Base-by-base conservation (phyloP, 352 stramenopile genomes). In the Salisapilia sapeloensis region DNA sequence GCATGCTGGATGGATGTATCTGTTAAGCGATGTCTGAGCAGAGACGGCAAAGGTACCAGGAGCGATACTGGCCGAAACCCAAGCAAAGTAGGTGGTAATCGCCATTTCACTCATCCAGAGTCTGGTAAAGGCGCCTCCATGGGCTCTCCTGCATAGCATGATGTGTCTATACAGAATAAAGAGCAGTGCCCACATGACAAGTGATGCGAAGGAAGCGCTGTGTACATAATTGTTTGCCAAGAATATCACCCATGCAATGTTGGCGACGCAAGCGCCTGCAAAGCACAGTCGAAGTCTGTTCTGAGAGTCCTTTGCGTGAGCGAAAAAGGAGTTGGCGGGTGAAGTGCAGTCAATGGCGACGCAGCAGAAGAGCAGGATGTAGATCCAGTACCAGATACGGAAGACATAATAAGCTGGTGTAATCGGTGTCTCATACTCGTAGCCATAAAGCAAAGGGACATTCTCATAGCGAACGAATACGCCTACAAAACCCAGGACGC, bases 361-460 rank as follows among this genome's bases (percentile, higher is more conserved):
- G n/a, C n/a, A n/a, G n/a, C n/a, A n/a, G 18, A 34, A 16, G 13
- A 47, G 33, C 40, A 13, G 10, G 8, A 18, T n/a, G 42, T 81
- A 76, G 50, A 84, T 78, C 37, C 50, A 24, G 38, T 56, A 60
- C 62, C 65, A 82, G 40, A 85, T 72, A 15, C 52, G 60, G 46
- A 80, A 82, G 12, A 51, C 56, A 38, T 55, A 72, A 11, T 29
- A 24, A 6, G 60, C 60, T 0, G 65, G 65, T 24, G 65, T 81
- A 29, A 80, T 20, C 14, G 63, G 51, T 37, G 65, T 72, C 38
- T 76, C 46, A 22, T 53, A 45, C 39, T 59, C n/a, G n/a, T n/a
- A n/a, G n/a, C n/a, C n/a, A n/a, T n/a, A n/a, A n/a, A n/a, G n/a
- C n/a, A n/a, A n/a, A n/a, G n/a, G n/a, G n/a, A n/a, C n/a, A n/a